Percentiles rank a stretch among this genome's conserved stretches.
phyloP scores from a whole-genome alignment of 371 early-diverging fungal genomes.

The Mortierella sp. region DNA sequence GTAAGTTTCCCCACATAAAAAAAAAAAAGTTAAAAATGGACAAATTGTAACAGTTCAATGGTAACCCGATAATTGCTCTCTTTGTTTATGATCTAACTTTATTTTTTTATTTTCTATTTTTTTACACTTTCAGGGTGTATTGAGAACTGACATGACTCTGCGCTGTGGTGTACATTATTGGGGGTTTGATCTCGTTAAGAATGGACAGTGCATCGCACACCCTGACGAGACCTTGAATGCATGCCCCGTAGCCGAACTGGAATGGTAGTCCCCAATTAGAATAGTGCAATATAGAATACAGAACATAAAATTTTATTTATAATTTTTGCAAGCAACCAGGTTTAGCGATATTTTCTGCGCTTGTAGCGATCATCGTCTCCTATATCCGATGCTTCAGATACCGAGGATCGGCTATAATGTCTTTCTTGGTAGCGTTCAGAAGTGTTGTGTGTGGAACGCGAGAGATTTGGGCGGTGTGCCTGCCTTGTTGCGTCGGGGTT shows the following conservation, averaged over 20 bases:
- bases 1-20: slow-evolving; percentile 17
- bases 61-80: neutral
- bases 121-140: slow-evolving; percentile 32
- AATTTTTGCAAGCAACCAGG: neutral
- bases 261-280: slow-evolving; percentile 30
- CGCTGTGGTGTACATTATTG: slow-evolving; percentile 56
- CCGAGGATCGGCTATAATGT: neutral
- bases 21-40: neutral
- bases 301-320: neutral
- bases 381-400: neutral
- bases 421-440: neutral
- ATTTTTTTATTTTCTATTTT: neutral
- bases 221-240: slow-evolving; percentile 56
- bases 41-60: neutral
- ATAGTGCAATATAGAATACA: neutral
- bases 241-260: slow-evolving; percentile 45
- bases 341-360: neutral
- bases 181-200: slow-evolving; percentile 52
- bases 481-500: slow-evolving; percentile 40
- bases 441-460: neutral
- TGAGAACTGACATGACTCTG: slow-evolving; percentile 41
- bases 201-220: slow-evolving; percentile 55
- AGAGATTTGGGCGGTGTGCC: slow-evolving; percentile 10
- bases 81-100: neutral
- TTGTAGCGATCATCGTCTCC: neutral